Evolutionary conservation across 345 rosid species (phyloP).

Genomic region (Litchi chinensis): DNA sequence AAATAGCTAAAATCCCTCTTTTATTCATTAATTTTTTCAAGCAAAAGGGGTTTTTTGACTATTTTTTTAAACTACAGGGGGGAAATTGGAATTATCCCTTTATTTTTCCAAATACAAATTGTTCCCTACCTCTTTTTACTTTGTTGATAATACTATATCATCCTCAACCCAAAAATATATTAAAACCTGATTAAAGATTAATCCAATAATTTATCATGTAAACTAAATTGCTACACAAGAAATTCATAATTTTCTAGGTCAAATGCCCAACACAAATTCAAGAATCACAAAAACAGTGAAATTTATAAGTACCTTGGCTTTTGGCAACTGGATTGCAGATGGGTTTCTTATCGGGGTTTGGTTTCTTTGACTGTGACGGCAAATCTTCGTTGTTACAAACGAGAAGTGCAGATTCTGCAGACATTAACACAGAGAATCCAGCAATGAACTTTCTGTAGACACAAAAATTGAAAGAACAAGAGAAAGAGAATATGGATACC

Average conservation of each 20-base stretch:
- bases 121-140: not conserved
- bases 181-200: not conserved
- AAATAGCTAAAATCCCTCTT: too few species aligned
- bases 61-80: too few species aligned
- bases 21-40: too few species aligned
- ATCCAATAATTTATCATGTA: not conserved
- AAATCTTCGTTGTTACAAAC: slow-evolving; percentile 32
- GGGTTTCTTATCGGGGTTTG: slow-evolving; percentile 39
- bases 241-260: not conserved
- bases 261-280: not conserved
- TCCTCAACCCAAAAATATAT: not conserved
- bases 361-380: slow-evolving; percentile 17
- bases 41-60: too few species aligned
- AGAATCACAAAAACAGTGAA: not conserved
- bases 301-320: slow-evolving; percentile 54
- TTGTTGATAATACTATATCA: not conserved
- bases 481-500: slow-evolving; percentile 25
- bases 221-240: not conserved
- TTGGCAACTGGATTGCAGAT: slow-evolving; percentile 40
- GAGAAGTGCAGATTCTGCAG: slow-evolving; percentile 51
- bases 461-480: not conserved
- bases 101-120: not conserved
- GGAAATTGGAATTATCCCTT: too few species aligned
- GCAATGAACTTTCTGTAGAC: not conserved
- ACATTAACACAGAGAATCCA: not conserved